Percentiles rank a stretch among this genome's conserved stretches.
These are phyloP conservation scores for Lenwebbia sp. DNA, from an alignment of 345 rosid species.

Conservation along the genomic window DNA sequence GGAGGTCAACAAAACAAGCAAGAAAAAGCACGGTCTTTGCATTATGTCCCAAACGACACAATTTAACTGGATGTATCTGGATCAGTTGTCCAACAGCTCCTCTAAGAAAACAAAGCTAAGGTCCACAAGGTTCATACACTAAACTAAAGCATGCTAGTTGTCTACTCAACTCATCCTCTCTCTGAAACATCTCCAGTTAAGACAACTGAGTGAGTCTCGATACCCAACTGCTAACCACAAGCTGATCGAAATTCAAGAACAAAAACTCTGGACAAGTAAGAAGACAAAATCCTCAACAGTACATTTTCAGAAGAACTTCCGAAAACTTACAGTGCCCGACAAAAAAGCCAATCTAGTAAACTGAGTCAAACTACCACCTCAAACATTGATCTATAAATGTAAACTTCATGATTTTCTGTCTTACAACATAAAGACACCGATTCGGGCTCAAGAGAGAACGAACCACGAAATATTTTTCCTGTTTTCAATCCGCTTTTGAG, in stretches of 20 bases:
- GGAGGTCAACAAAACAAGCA: neutral
- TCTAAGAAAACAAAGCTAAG: neutral
- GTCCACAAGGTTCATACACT: neutral
- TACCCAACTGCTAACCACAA: neutral
- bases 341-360: neutral
- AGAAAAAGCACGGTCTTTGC: neutral
- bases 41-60: neutral
- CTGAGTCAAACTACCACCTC: neutral
- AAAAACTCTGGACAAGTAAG: neutral
- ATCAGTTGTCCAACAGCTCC: neutral
- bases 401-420: neutral
- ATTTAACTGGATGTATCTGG: neutral
- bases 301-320: neutral
- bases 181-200: neutral
- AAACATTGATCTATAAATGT: neutral
- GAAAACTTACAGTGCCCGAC: accelerated
- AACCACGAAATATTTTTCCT: neutral
- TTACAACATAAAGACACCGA: neutral
- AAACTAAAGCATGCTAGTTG: neutral
- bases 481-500: neutral
- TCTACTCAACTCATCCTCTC: neutral
- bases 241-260: neutral
- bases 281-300: neutral
- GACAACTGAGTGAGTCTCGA: neutral
- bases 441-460: neutral